These are phyloP conservation scores for Phaseolus lunatus DNA, from an alignment of 306 rosid species.

Conservation along the genomic window DNA sequence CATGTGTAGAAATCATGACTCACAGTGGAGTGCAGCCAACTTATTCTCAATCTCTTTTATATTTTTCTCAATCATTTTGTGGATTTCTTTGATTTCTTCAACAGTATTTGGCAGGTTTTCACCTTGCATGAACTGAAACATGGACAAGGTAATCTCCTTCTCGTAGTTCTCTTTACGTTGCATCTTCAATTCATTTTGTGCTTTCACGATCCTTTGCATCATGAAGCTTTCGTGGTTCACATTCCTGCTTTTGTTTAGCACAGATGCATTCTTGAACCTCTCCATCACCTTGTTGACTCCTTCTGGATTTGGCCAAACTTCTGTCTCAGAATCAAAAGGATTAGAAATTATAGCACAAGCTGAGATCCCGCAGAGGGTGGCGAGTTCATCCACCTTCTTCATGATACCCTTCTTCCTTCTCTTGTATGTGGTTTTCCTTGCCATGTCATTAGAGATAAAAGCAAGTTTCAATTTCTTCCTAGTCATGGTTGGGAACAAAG, in stretches of 20 bases:
- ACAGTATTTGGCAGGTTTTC: slow-evolving; percentile 19
- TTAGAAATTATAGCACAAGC: too few species aligned
- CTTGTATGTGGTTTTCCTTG: slow-evolving; percentile 64
- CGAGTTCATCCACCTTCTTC: slow-evolving; percentile 63
- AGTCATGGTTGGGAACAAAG: slow-evolving; percentile 46
- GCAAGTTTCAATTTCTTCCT: slow-evolving; percentile 62
- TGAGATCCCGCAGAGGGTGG: slow-evolving; percentile 36
- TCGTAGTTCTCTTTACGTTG: neutral
- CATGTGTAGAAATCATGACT: neutral
- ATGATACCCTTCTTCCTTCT: slow-evolving; percentile 67
- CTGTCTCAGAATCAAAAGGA: too few species aligned
- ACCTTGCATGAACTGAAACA: slow-evolving; percentile 43
- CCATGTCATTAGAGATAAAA: slow-evolving; percentile 46
- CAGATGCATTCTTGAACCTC: neutral
- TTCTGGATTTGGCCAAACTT: slow-evolving; percentile 50
- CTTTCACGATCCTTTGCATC: slow-evolving; percentile 25
- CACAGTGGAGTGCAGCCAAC: neutral
- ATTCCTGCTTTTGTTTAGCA: neutral
- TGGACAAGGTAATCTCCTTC: slow-evolving; percentile 34
- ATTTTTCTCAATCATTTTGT: slow-evolving; percentile 42
- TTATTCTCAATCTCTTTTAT: slow-evolving; percentile 42
- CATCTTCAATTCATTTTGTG: slow-evolving; percentile 15
- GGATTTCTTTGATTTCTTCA: slow-evolving; percentile 44
- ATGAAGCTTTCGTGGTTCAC: too few species aligned
- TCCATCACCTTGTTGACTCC: slow-evolving; percentile 12